Evolutionary conservation across 345 rosid species (phyloP).

Genomic region (Sapria himalayana): DNA sequence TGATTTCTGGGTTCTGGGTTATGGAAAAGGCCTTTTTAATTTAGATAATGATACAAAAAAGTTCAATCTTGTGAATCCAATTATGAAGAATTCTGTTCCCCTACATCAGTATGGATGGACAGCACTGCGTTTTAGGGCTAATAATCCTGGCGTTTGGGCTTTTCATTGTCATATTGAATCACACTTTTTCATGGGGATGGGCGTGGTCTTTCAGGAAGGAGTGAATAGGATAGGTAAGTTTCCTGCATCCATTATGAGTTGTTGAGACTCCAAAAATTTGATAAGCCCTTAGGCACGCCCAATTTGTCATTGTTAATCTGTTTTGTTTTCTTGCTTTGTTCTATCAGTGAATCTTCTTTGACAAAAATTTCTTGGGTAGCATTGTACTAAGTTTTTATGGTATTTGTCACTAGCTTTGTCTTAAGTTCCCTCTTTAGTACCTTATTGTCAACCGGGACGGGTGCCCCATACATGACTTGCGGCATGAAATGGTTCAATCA

Average conservation of each 20-base stretch:
- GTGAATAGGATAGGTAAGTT: conserved; percentile 20
- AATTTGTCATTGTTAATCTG: neutral
- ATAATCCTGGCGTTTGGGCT: conserved; percentile 56
- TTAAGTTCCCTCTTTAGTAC: no score
- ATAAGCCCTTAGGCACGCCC: conserved; percentile 7
- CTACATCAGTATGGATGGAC: conserved; percentile 62
- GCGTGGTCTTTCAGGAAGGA: conserved; percentile 38
- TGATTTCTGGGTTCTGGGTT: conserved; percentile 65
- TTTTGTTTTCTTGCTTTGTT: neutral
- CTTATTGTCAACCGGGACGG: no score
- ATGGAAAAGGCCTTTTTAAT: conserved; percentile 46
- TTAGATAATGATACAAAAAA: conserved; percentile 17
- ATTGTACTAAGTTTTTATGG: no score
- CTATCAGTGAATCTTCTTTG: no score
- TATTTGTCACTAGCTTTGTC: no score
- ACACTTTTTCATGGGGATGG: conserved; percentile 59
- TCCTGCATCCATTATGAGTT: conserved; percentile 47
- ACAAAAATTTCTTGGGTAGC: no score
- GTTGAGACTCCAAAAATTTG: conserved; percentile 15
- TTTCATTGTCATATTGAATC: conserved; percentile 70
- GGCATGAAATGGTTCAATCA: no score
- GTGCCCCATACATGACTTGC: no score
- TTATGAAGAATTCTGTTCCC: conserved; percentile 62
- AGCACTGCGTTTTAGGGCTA: conserved; percentile 34
- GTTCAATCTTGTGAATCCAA: conserved; percentile 41